phyloP scores from a whole-genome alignment of 495 filamentous ascomycete genomes.

The Penicillium alfredii region DNA sequence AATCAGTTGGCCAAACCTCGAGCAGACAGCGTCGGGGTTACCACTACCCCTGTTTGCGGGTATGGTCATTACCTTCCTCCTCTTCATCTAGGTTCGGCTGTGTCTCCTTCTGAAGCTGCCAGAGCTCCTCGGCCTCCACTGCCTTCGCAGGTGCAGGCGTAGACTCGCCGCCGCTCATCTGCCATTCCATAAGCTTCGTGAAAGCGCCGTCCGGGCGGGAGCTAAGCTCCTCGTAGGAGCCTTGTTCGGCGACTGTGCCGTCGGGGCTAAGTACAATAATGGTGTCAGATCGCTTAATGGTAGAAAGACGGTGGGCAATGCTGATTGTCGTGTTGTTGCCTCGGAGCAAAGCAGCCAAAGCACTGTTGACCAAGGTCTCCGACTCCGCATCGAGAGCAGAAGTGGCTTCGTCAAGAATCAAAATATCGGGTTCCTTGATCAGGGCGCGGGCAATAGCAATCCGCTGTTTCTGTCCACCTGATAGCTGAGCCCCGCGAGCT shows the following conservation, averaged over 20 bases:
- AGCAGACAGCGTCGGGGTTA: background rate
- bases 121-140: constrained; percentile 28
- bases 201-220: constrained; percentile 72
- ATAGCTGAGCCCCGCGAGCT: constrained; percentile 86
- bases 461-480: constrained; percentile 94
- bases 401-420: constrained; percentile 93
- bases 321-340: constrained; percentile 93
- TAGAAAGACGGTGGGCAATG: constrained; percentile 90
- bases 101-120: constrained; percentile 28
- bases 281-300: constrained; percentile 88
- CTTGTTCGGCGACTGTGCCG: constrained; percentile 84
- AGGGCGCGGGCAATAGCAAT: constrained; percentile 95
- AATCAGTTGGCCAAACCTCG: too few species aligned
- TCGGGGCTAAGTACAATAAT: constrained; percentile 85
- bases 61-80: constrained; percentile 12
- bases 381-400: constrained; percentile 95
- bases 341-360: constrained; percentile 69
- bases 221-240: constrained; percentile 72
- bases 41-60: constrained; percentile 19
- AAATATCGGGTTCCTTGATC: constrained; percentile 91
- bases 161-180: constrained; percentile 79
- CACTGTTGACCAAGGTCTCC: constrained; percentile 90
- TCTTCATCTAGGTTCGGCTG: constrained; percentile 21
- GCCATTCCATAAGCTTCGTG: constrained; percentile 96
- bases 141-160: constrained; percentile 14